Conservation (phyloP, 2,329 filamentous ascomycete species). For the Botrytis byssoidea region DNA sequence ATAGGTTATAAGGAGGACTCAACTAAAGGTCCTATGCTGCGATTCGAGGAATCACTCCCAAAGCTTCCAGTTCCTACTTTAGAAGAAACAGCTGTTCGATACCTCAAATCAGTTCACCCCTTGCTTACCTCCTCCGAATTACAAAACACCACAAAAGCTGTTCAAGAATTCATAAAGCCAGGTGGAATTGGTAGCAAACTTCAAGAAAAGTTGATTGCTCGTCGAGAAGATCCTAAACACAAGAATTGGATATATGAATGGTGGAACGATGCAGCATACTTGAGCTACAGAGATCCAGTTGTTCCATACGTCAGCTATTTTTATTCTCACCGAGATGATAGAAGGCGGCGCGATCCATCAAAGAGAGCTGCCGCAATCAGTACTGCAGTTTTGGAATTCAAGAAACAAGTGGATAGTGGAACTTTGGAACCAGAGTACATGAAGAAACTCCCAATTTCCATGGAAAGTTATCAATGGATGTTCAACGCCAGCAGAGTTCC, state of each 20-base stretch:
- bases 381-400: slow-evolving; percentile 85
- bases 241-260: slow-evolving; percentile 97
- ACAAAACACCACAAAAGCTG: slow-evolving; percentile 73
- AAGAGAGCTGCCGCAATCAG: slow-evolving; percentile 92
- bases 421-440: slow-evolving; percentile 96
- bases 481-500: slow-evolving; percentile 92
- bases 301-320: slow-evolving; percentile 99
- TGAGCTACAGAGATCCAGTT: slow-evolving; percentile 90
- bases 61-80: slow-evolving; percentile 76
- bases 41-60: slow-evolving; percentile 83
- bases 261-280: slow-evolving; percentile 96
- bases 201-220: slow-evolving; percentile 82
- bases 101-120: slow-evolving; percentile 76
- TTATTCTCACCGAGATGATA: slow-evolving; percentile 96
- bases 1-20: slow-evolving; percentile 77
- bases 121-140: slow-evolving; percentile 68
- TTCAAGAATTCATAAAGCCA: slow-evolving; percentile 85
- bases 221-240: slow-evolving; percentile 72
- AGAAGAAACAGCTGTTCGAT: slow-evolving; percentile 76
- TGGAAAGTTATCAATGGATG: slow-evolving; percentile 99
- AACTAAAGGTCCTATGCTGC: slow-evolving; percentile 76
- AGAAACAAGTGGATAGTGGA: slow-evolving; percentile 80
- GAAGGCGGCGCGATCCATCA: slow-evolving; percentile 78
- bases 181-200: slow-evolving; percentile 78
- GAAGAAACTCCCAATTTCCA: slow-evolving; percentile 95